Base-by-base conservation (phyloP, 768 basidiomycete species). In the Phylloporus sp. region DNA sequence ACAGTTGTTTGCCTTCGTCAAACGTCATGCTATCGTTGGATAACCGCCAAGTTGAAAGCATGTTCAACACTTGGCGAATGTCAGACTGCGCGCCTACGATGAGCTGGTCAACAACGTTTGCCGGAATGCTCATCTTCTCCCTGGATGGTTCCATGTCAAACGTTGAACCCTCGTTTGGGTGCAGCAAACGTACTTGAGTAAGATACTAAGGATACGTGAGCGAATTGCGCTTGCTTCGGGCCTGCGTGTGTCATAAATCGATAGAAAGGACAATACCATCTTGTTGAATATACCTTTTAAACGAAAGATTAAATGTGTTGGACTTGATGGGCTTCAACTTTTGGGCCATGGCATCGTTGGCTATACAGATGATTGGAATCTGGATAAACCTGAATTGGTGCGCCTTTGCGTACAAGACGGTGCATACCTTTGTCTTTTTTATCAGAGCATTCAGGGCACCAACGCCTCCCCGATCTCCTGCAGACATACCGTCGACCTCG, bases 401-500 rank as follows among this genome's bases (percentile, higher is more conserved):
- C 12, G 3, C 29, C n/a, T 16, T 13, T 27, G 31, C 27, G 6
- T 5, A 28, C 1, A 16, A 2, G 20, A 29, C 10, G 2, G 5
- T 2, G 45, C 69, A 23, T 35, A 90, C 93, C 76, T 87, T 91
- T 20, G 88, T 87, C 76, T 95, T 97, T 73, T 87, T 93, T 60
- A 99, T 95, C 54, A 99, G 64, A 0, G 85, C 84, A 52, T 92
- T 92, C 59, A 99, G 66, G 6, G 97, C 97, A 22, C 92, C 95
- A 2, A 98, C 91, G 49, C 97, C 97, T 15, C 97, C 97, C 40
- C 97, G 80, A 69, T 99, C 97, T 16, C 97, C 97, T 4, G 91
- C 90, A 6, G 93, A 95, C 95, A 98, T 99, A 2, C 97, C 97
- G 58, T 99, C 97, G 3, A 98, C 95, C 67, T 99, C 97, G 62